Evolutionary conservation across 2,329 filamentous ascomycete species (phyloP).

Genomic region (Myriangium duriaei): DNA sequence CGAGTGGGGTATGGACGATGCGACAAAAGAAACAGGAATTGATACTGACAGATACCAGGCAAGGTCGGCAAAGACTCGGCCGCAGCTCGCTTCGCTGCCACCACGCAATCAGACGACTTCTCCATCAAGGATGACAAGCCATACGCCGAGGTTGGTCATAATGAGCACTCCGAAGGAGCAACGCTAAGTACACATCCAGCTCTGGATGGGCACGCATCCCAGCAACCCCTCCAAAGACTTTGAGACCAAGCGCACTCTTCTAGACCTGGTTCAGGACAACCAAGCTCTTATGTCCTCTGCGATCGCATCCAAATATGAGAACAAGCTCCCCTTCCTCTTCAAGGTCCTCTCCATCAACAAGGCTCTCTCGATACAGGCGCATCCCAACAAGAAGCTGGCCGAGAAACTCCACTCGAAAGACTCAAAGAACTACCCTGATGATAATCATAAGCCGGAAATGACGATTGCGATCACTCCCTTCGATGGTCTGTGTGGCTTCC

Average conservation of each 20-base stretch:
- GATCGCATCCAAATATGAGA: slow-evolving; percentile 60
- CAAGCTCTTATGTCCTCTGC: slow-evolving; percentile 64
- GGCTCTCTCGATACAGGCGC: slow-evolving; percentile 91
- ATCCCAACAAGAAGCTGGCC: slow-evolving; percentile 59
- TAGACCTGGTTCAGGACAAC: slow-evolving; percentile 82
- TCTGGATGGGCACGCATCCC: slow-evolving; percentile 99
- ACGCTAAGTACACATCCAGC: slow-evolving; percentile 37
- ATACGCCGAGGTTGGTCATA: slow-evolving; percentile 66
- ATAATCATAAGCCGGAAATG: slow-evolving; percentile 99
- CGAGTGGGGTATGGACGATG: slow-evolving; percentile 61
- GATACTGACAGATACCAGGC: slow-evolving; percentile 36
- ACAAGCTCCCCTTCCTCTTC: slow-evolving; percentile 89
- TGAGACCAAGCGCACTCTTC: slow-evolving; percentile 67
- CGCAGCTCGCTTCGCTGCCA: slow-evolving; percentile 78
- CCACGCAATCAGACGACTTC: slow-evolving; percentile 64
- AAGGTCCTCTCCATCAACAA: slow-evolving; percentile 95
- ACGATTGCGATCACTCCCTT: slow-evolving; percentile 94
- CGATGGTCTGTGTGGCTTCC: slow-evolving; percentile 90
- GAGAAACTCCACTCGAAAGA: slow-evolving; percentile 77
- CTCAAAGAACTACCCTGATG: slow-evolving; percentile 91
- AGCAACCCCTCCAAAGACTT: slow-evolving; percentile 89
- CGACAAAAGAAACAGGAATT: neutral
- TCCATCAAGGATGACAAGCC: slow-evolving; percentile 74
- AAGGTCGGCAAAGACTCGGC: slow-evolving; percentile 82
- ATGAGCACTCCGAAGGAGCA: slow-evolving; percentile 1